Evolutionary conservation across 176 grass and related monocot species (phyloP).

Genomic region (Carex pumila): DNA sequence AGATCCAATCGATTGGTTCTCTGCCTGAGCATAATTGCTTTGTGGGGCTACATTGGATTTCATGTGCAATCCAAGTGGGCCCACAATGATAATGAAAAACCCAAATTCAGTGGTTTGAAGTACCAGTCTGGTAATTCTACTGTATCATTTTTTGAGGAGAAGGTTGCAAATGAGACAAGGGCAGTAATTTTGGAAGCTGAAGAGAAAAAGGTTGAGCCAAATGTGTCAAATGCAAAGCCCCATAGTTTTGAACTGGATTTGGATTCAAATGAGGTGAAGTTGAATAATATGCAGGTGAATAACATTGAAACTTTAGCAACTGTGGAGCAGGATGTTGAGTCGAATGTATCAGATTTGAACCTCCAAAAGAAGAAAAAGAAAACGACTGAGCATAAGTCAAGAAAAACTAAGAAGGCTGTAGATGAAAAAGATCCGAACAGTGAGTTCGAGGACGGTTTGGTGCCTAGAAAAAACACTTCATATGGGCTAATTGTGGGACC

Average conservation of each 20-base stretch:
- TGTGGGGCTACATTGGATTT: constrained; percentile 50
- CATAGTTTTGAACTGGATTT: constrained; percentile 6
- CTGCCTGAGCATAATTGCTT: constrained; percentile 30
- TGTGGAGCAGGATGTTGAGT: not conserved
- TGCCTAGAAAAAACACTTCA: constrained; percentile 42
- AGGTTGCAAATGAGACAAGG: constrained; percentile 9
- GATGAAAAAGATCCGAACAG: constrained; percentile 14
- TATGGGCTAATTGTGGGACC: constrained; percentile 44
- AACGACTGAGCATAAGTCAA: not conserved
- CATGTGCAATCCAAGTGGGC: constrained; percentile 47
- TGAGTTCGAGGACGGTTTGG: constrained; percentile 30
- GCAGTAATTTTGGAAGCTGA: not conserved
- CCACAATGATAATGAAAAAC: constrained; percentile 23
- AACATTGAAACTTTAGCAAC: not conserved
- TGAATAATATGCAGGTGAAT: not conserved
- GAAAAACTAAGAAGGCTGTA: constrained; percentile 2
- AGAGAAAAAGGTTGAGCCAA: constrained; percentile 3
- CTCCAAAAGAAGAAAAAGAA: not conserved
- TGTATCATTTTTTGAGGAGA: not conserved
- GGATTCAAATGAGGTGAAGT: constrained; percentile 8
- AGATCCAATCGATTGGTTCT: constrained; percentile 29
- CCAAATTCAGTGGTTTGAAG: constrained; percentile 3
- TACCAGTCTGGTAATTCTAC: constrained; percentile 22
- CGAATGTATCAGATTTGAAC: constrained; percentile 9
- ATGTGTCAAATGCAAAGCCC: not conserved